Percentiles rank a stretch among this genome's conserved stretches.
Evolutionary conservation across 2,329 filamentous ascomycete species (phyloP).

Genomic region (Lecanosticta acicola): DNA sequence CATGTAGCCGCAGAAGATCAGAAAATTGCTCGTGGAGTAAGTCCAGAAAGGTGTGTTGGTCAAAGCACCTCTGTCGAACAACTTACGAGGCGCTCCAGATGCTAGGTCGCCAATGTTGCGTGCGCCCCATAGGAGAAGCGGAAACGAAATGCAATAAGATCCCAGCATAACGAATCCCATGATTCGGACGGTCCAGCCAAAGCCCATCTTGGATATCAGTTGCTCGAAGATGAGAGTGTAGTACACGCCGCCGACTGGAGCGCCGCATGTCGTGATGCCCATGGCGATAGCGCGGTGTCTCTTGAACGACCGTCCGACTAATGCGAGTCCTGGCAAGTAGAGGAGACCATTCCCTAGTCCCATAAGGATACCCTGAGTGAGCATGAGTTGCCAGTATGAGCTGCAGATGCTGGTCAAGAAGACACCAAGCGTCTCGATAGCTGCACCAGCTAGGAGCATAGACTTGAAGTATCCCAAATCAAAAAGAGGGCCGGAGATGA

Average conservation of each 20-base stretch:
- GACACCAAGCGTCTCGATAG: slow-evolving; percentile 29
- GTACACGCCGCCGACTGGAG: slow-evolving; percentile 57
- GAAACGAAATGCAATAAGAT: slow-evolving; percentile 34
- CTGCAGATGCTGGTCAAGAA: slow-evolving; percentile 35
- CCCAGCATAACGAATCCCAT: slow-evolving; percentile 56
- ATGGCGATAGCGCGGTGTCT: slow-evolving; percentile 56
- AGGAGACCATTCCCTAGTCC: slow-evolving; percentile 38
- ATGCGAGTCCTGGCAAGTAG: slow-evolving; percentile 35
- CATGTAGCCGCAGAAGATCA: slow-evolving; percentile 32
- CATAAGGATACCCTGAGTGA: slow-evolving; percentile 42
- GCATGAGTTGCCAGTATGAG: slow-evolving; percentile 43
- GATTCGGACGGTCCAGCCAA: slow-evolving; percentile 57
- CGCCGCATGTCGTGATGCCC: slow-evolving; percentile 55
- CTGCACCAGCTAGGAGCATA: slow-evolving; percentile 30
- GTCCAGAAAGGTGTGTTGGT: slow-evolving; percentile 37
- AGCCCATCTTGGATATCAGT: slow-evolving; percentile 54
- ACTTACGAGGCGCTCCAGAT: slow-evolving; percentile 21
- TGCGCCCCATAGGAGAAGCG: slow-evolving; percentile 32
- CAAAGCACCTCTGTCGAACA: slow-evolving; percentile 39
- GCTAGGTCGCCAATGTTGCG: slow-evolving; percentile 29
- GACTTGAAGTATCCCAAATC: slow-evolving; percentile 41
- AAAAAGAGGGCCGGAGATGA: slow-evolving; percentile 33
- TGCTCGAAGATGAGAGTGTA: slow-evolving; percentile 49
- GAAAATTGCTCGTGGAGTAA: slow-evolving; percentile 30
- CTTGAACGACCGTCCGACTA: slow-evolving; percentile 49